phyloP scores from a whole-genome alignment of 2,329 filamentous ascomycete genomes.

The Mycosphaerella sp. region DNA sequence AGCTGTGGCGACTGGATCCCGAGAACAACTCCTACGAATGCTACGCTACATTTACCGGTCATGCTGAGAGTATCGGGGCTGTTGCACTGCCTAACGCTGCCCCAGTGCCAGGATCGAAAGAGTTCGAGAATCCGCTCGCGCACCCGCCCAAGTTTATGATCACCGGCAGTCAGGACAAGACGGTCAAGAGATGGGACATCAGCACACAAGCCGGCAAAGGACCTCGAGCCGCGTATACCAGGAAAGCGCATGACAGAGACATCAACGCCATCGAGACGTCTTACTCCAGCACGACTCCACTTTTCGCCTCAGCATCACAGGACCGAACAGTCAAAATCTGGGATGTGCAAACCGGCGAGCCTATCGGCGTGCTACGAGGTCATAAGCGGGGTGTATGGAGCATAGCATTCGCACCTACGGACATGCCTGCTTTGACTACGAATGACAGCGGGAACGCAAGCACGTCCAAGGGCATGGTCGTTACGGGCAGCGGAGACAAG shows the following conservation, averaged over 20 bases:
- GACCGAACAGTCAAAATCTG: conserved; percentile 97
- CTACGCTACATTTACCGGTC: conserved; percentile 76
- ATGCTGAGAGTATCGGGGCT: conserved; percentile 88
- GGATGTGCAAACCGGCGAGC: conserved; percentile 82
- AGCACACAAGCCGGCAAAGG: conserved; percentile 41
- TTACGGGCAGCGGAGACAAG: conserved; percentile 93
- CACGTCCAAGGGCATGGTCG: conserved; percentile 67
- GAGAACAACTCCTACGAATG: conserved; percentile 69
- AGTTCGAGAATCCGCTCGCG: conserved; percentile 65
- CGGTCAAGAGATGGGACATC: conserved; percentile 89
- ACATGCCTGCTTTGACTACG: conserved; percentile 67
- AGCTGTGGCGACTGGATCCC: conserved; percentile 81
- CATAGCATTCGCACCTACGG: conserved; percentile 77
- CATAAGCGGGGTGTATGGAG: conserved; percentile 96
- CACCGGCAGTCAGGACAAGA: conserved; percentile 92
- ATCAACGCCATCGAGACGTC: conserved; percentile 85
- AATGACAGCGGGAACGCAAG: conserved; percentile 58
- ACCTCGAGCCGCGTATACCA: conserved; percentile 69
- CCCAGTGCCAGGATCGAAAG: conserved; percentile 63
- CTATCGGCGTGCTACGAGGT: conserved; percentile 82
- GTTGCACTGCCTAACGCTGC: conserved; percentile 70
- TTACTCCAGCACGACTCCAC: conserved; percentile 58
- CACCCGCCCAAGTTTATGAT: conserved; percentile 79
- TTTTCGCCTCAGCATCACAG: conserved; percentile 95
- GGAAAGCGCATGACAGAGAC: conserved; percentile 97